A percentile compares a stretch with the other conserved stretches of the same genome.
Conservation (phyloP, 176 grass and related monocot genomes). For the Oryza coarctata region DNA sequence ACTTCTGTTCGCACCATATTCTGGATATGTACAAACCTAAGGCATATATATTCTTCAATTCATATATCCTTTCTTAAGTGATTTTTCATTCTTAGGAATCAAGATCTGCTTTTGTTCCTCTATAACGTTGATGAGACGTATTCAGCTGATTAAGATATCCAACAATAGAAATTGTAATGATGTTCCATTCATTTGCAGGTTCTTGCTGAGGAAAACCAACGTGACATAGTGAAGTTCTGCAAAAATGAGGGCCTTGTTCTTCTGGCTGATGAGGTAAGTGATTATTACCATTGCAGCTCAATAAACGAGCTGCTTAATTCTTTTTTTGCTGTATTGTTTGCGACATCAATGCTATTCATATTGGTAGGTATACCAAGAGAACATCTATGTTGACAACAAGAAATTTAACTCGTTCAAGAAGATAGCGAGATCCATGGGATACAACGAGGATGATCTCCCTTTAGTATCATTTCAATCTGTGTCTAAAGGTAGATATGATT, state of each 20-base stretch:
- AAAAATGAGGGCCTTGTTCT: constrained; percentile 91
- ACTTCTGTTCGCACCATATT: neutral
- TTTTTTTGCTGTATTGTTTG: neutral
- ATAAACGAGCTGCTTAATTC: neutral
- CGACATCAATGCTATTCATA: constrained; percentile 19
- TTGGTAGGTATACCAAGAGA: constrained; percentile 91
- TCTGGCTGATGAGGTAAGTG: constrained; percentile 91
- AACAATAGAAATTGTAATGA: constrained; percentile 8
- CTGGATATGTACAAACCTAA: neutral
- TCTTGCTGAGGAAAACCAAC: constrained; percentile 87
- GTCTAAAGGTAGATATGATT: constrained; percentile 70
- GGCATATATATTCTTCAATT: constrained; percentile 1
- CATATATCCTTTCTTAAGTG: neutral
- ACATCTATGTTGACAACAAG: constrained; percentile 84
- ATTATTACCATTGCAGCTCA: neutral
- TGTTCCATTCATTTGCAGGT: constrained; percentile 51
- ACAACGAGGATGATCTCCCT: constrained; percentile 58
- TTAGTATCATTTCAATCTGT: constrained; percentile 92
- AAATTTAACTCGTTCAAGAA: constrained; percentile 99
- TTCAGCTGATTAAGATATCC: constrained; percentile 1
- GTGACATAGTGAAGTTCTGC: constrained; percentile 82
- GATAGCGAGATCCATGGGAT: constrained; percentile 78
- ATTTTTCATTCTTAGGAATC: constrained; percentile 1
- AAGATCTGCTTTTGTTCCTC: neutral
- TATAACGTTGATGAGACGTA: constrained; percentile 5